Evolutionary conservation across 495 filamentous ascomycete species (phyloP), one percentile per base, ranked within the genome.

Genomic region (Xylaria grammica): DNA sequence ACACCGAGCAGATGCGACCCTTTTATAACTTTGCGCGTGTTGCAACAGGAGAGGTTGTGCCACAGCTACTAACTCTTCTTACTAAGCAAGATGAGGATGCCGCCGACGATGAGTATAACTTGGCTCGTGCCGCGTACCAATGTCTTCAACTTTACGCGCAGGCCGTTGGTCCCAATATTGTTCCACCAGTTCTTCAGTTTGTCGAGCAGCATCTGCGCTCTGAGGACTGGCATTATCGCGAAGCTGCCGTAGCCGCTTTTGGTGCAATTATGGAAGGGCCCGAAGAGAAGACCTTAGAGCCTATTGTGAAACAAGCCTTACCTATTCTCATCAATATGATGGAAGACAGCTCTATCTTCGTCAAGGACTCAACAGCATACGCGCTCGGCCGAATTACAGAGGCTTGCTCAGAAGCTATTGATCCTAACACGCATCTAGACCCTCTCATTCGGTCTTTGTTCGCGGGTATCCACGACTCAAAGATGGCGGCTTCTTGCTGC

Each of bases 181-280:
- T 97, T 40, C 83, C 83, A 9, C 90, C 91, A 3, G 93, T 98
- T 27, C 85, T 99, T 62, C 71, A 82, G 10, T 98, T 98, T 72
- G 93, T 99, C 53, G 96, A 98, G 79, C 82, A 85, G 67, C 93
- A 98, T 79, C 86, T 98, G 57, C 90, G 93, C 44, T 84, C 84
- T 61, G 92, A 95, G 57, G 91, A 97, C 73, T 99, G 95, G 95
- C 92, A 93, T 72, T 83, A 86, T 63, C 87, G 95, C 34, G 95
- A 99, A 81, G 95, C 95, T 32, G 94, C 95, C 10, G 94, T 98
- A 11, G 96, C 95, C 57, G 93, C 95, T n/a, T 98, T 99, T 68
- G 96, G 95, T 61, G 95, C 93, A 51, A 97, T 99, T 66, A 97
- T 99, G 95, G 95, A 98, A 72, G 95, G 95, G 22, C 95, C 95